Evolutionary conservation across 306 rosid species (phyloP).

Genomic region (Citrullus mucosospermus): DNA sequence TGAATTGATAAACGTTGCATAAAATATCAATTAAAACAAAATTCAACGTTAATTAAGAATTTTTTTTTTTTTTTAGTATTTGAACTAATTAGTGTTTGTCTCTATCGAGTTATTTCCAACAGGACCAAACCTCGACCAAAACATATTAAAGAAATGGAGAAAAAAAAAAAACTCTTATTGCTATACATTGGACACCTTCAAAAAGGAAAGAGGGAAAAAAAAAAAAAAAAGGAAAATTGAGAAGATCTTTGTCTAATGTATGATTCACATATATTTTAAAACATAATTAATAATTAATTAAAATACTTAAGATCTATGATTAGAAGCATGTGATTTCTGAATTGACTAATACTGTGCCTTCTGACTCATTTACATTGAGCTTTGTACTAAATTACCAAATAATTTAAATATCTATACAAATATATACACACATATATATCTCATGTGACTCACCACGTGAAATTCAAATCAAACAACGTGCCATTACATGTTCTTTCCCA

Average conservation of each 20-base stretch:
- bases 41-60: too few species aligned
- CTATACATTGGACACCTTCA: too few species aligned
- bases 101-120: too few species aligned
- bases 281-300: background rate
- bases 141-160: too few species aligned
- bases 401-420: background rate
- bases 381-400: background rate
- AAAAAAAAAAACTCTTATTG: too few species aligned
- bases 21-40: too few species aligned
- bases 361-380: background rate
- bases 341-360: background rate
- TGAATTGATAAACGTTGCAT: too few species aligned
- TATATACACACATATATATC: background rate
- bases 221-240: background rate
- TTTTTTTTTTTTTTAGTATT: too few species aligned
- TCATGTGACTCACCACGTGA: constrained; percentile 8
- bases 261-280: background rate
- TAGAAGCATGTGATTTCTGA: constrained; percentile 3
- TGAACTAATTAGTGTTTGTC: too few species aligned
- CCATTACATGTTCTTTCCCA: constrained; percentile 4
- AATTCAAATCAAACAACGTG: constrained; percentile 4
- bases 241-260: background rate
- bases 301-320: background rate
- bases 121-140: too few species aligned
- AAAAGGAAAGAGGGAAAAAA: too few species aligned